phyloP scores from a whole-genome alignment of 345 rosid genomes.

The Abelmoschus esculentus region DNA sequence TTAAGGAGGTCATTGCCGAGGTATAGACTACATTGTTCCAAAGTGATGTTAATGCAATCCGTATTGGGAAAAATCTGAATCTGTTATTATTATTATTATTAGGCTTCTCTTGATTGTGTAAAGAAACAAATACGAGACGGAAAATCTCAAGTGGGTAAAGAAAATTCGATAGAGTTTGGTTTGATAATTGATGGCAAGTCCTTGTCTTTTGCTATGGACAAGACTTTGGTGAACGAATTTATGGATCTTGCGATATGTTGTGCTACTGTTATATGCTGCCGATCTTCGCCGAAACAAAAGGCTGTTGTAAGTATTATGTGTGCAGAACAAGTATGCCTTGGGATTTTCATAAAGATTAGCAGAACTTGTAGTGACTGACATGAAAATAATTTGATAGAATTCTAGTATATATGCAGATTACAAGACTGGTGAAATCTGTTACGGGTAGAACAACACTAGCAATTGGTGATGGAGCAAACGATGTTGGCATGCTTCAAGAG shows the following conservation, averaged over 20 bases:
- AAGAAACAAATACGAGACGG: constrained; percentile 40
- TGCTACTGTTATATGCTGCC: constrained; percentile 76
- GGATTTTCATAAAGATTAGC: background rate
- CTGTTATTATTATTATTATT: constrained; percentile 2
- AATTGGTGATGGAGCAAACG: constrained; percentile 93
- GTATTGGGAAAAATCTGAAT: constrained; percentile 11
- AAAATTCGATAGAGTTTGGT: constrained; percentile 29
- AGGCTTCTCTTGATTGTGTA: constrained; percentile 61
- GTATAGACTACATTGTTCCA: constrained; percentile 23
- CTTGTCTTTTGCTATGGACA: constrained; percentile 49
- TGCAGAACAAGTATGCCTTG: background rate
- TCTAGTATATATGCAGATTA: constrained; percentile 54
- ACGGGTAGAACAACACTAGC: constrained; percentile 62
- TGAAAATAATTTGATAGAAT: constrained; percentile 34
- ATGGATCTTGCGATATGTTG: constrained; percentile 58
- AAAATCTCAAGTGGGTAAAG: constrained; percentile 27
- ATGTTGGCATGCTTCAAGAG: constrained; percentile 94
- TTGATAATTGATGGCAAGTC: constrained; percentile 87
- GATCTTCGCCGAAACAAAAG: constrained; percentile 88
- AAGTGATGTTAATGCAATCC: background rate
- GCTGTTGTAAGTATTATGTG: constrained; percentile 60
- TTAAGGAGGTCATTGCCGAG: constrained; percentile 42
- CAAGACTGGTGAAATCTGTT: constrained; percentile 65
- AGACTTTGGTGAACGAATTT: constrained; percentile 39
- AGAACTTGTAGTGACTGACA: constrained; percentile 4